These are phyloP conservation scores for Chalciporus pseudorubinellus DNA, from an alignment of 768 basidiomycete genomes.

Conservation along the genomic window DNA sequence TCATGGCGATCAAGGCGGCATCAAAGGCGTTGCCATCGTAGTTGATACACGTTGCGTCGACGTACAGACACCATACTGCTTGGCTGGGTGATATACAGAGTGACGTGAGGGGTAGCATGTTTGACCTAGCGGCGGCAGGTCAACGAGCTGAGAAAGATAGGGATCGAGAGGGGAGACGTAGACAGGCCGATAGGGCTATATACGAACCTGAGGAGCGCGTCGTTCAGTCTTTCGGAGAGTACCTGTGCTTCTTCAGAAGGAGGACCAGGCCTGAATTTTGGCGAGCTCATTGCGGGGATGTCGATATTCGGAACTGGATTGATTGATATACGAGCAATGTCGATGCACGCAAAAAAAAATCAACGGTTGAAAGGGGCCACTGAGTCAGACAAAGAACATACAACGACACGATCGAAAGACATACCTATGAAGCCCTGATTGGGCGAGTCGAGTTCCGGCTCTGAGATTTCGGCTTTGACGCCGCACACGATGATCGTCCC, in stretches of 20 bases:
- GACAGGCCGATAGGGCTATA: conserved; percentile 4
- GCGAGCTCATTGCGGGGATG: conserved; percentile 88
- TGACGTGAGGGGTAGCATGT: conserved; percentile 57
- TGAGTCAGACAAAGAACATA: background rate
- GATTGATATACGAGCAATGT: too few relatives aligned
- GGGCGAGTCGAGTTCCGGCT: conserved; percentile 78
- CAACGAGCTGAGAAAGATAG: background rate
- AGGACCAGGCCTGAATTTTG: conserved; percentile 93
- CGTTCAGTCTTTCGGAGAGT: conserved; percentile 78
- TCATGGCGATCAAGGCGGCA: conserved; percentile 82
- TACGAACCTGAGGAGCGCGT: conserved; percentile 68
- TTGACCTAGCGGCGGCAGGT: conserved; percentile 46
- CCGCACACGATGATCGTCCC: conserved; percentile 96
- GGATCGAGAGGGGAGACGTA: background rate
- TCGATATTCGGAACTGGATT: conserved; percentile 88
- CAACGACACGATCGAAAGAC: conserved; percentile 13
- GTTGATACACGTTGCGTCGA: conserved; percentile 94
- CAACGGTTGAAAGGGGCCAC: too few relatives aligned
- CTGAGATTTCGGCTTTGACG: conserved; percentile 92
- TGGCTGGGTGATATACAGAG: conserved; percentile 81
- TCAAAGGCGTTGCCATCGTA: conserved; percentile 97
- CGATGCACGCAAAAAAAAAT: background rate
- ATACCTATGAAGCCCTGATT: conserved; percentile 81
- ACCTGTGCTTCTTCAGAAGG: conserved; percentile 94
- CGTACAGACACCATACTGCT: conserved; percentile 90